Evolutionary conservation across 139 green algal species (phyloP), one percentile per base, ranked within the genome.

Genomic region (Micromonas pusilla): DNA sequence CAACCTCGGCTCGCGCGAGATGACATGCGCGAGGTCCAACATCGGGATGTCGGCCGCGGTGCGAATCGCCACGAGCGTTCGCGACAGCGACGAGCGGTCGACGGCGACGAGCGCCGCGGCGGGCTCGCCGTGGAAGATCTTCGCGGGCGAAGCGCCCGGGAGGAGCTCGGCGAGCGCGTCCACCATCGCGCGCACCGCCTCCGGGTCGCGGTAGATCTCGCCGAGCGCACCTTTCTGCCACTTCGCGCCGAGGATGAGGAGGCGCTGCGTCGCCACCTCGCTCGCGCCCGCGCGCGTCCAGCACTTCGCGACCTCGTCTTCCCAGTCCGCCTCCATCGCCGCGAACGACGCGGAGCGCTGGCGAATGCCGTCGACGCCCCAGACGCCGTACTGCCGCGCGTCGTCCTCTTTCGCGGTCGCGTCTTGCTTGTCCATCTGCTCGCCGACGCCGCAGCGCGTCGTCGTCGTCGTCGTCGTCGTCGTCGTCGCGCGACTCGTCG

Each of bases 381-480:
- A 57, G 9, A 57, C 45, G 45, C 45, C 45, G 45, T 57, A 57
- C 45, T 57, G 45, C 45, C 45, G 45, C 45, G 45, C 45, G 45
- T 57, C 45, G 45, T 57, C 45, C 45, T 57, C 45, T 16, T 57
- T 57, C 45, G 45, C 45, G 9, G 9, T 9, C 45, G 45, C 9
- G 45, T 57, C 16, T 9, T 57, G 16, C 45, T 57, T 57, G 45
- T 57, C 45, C 45, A 9, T 57, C 45, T 57, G 9, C 45, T 57
- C 45, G 9, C 45, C 45, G n/a, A n/a, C n/a, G n/a, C n/a, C n/a
- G n/a, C n/a, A n/a, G n/a, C n/a, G n/a, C n/a, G n/a, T n/a, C 21
- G 62, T 68, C 62, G 62, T 28, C 62, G 62, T 68, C 23, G 62
- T 68, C 62, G 62, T 68, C 62, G 62, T 68, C 62, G 62, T 68